Evolutionary conservation across 2,329 filamentous ascomycete species (phyloP).

Genomic region (Fusarium penzigii): DNA sequence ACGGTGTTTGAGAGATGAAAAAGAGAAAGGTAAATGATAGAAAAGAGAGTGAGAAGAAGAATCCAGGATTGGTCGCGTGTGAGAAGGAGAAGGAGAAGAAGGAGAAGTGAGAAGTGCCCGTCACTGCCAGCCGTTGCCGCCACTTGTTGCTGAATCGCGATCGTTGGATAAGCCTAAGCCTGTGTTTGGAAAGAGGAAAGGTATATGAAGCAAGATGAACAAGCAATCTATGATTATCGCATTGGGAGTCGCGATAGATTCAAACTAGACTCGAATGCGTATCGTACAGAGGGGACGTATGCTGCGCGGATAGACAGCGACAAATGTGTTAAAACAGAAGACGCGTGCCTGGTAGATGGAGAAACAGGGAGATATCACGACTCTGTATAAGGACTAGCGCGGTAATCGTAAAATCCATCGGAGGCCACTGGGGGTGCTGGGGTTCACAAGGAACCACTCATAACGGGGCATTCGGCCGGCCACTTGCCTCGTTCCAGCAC

Average conservation of each 20-base stretch:
- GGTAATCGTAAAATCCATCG: slow-evolving; percentile 12
- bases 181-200: background rate
- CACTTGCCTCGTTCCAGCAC: slow-evolving; percentile 13
- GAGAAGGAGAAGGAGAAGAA: slow-evolving; percentile 6
- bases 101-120: background rate
- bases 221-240: background rate
- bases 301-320: slow-evolving; percentile 20
- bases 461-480: slow-evolving; percentile 12
- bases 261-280: too few species aligned
- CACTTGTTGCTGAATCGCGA: background rate
- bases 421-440: slow-evolving; percentile 8
- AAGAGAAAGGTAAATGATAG: slow-evolving; percentile 18
- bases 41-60: slow-evolving; percentile 2
- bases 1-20: slow-evolving; percentile 19
- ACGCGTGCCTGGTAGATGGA: slow-evolving; percentile 33
- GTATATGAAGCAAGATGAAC: background rate
- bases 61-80: slow-evolving; percentile 23
- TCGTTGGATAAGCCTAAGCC: background rate
- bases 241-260: background rate
- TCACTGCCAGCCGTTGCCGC: background rate
- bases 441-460: slow-evolving; percentile 20
- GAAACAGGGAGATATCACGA: slow-evolving; percentile 32
- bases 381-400: slow-evolving; percentile 32
- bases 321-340: slow-evolving; percentile 14
- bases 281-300: slow-evolving; percentile 10